Conservation (phyloP, 2,329 filamentous ascomycete species). For the Stemphylium vesicarium region DNA sequence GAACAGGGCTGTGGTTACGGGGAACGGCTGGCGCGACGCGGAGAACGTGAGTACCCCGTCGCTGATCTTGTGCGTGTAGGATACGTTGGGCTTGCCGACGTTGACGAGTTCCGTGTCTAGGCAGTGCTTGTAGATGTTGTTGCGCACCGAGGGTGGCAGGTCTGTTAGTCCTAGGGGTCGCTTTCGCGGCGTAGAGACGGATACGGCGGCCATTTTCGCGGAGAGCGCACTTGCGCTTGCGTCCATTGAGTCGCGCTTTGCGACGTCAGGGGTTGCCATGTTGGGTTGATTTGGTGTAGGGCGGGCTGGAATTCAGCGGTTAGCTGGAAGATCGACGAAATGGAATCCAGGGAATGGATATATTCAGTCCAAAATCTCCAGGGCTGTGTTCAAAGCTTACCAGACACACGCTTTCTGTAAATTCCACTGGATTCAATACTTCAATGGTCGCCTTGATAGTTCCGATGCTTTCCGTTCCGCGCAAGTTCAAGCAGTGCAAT, state of each 20-base stretch:
- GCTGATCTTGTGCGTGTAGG: conserved; percentile 35
- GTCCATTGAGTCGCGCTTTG: conserved; percentile 44
- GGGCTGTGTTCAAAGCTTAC: not conserved
- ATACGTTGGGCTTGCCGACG: conserved; percentile 34
- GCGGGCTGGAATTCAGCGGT: not conserved
- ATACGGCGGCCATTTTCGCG: conserved; percentile 22
- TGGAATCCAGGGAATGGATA: not conserved
- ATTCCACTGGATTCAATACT: not conserved
- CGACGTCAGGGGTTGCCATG: not conserved
- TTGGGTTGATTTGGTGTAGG: not conserved
- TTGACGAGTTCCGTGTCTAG: conserved; percentile 47
- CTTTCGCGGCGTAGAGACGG: conserved; percentile 28
- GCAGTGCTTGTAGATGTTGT: conserved; percentile 42
- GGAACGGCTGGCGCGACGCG: conserved; percentile 38
- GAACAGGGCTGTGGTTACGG: conserved; percentile 34
- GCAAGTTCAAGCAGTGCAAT: not conserved
- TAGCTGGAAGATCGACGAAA: not conserved
- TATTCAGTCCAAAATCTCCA: not conserved
- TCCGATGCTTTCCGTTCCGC: not conserved
- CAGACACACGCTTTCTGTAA: not conserved
- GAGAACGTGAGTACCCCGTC: conserved; percentile 33
- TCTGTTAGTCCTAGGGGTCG: conserved; percentile 25
- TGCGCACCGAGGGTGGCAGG: conserved; percentile 39
- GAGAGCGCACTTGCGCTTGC: conserved; percentile 25
- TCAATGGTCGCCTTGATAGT: not conserved